Base-by-base conservation (phyloP, 352 stramenopile genomes). In the Hyaloperonospora arabidopsidis region DNA sequence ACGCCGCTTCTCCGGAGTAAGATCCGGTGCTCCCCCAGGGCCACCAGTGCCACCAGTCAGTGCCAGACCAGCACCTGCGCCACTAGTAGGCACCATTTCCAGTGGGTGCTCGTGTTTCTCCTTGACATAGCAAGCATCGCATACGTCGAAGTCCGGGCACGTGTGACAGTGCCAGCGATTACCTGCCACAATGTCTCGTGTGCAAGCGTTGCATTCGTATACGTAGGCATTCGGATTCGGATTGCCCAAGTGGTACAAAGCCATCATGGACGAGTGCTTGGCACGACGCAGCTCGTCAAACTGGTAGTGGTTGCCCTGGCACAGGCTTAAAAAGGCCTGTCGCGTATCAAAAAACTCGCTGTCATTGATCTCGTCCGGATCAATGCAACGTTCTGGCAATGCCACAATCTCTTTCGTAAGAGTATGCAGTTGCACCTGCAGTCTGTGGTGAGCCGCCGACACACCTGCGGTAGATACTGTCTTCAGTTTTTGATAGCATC, bases 191-290 rank as follows among this genome's bases (percentile, higher is more conserved):
- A 95, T 95, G 45, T 93, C 81, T 15, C 76, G 70, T 11, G 78
- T 89, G 59, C 87, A 96, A 18, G 79, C 54, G 48, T 93, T 91
- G 74, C 85, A 91, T 58, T 88, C 79, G 54, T 92, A 93, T 45
- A 93, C 76, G 52, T 91, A 93, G 11, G 78, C 84, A 47, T 91
- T 95, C 48, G 81, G 73, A 39, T 87, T 91, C 46, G 96, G 89
- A 53, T 99, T 98, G 63, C 97, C 96, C 19, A 99, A 70, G 67
- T 99, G 96, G 72, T 98, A 99, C 39, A 99, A 61, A 22, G 98
- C 95, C 96, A 99, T 99, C 96, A 99, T 99, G 1, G 92, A 98
- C 57, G 95, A 98, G 73, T 99, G 97, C 69, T 99, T 99, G 1
- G 96, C 97, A 44, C 97, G 81, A 19, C 97, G 89, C 29, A 99